Conservation (phyloP, 768 basidiomycete species). For the Lentinula lateritia region DNA sequence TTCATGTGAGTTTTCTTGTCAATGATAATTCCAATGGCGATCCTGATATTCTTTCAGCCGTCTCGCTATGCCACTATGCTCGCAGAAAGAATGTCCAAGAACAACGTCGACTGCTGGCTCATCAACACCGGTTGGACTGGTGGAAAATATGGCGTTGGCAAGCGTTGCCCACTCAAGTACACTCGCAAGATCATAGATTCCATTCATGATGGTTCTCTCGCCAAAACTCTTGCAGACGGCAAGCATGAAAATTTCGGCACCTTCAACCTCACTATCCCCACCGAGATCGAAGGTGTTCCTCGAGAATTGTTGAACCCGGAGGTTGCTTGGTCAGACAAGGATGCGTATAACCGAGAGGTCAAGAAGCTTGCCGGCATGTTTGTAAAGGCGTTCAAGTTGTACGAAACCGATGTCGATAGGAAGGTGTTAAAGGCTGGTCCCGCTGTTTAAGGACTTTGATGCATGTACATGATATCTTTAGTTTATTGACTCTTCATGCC, state of each 20-base stretch:
- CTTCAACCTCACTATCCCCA: slow-evolving; percentile 87
- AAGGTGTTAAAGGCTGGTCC: slow-evolving; percentile 85
- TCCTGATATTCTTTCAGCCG: slow-evolving; percentile 40
- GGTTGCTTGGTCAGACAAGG: slow-evolving; percentile 84
- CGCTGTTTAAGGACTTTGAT: slow-evolving; percentile 30
- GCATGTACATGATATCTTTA: not conserved
- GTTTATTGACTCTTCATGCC: not conserved
- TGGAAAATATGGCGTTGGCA: slow-evolving; percentile 87
- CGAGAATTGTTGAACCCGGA: slow-evolving; percentile 85
- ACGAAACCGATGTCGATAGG: slow-evolving; percentile 79
- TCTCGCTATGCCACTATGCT: slow-evolving; percentile 96
- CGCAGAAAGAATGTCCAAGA: slow-evolving; percentile 85
- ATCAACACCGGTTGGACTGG: slow-evolving; percentile 99
- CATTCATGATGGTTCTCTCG: slow-evolving; percentile 90
- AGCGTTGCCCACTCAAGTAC: slow-evolving; percentile 93
- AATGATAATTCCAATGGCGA: not conserved
- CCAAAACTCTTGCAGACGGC: slow-evolving; percentile 78
- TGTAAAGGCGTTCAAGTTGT: slow-evolving; percentile 87
- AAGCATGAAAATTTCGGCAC: slow-evolving; percentile 80
- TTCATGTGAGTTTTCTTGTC: slow-evolving; percentile 55
- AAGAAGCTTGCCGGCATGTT: slow-evolving; percentile 92
- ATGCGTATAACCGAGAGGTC: slow-evolving; percentile 85
- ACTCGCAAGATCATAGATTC: slow-evolving; percentile 97
- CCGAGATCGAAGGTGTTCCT: slow-evolving; percentile 77
- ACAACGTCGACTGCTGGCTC: slow-evolving; percentile 93